Evolutionary conservation across 2,329 filamentous ascomycete genomes (phyloP), one percentile per base, ranked within the genome.

Genomic region (Rosellinia necatrix): DNA sequence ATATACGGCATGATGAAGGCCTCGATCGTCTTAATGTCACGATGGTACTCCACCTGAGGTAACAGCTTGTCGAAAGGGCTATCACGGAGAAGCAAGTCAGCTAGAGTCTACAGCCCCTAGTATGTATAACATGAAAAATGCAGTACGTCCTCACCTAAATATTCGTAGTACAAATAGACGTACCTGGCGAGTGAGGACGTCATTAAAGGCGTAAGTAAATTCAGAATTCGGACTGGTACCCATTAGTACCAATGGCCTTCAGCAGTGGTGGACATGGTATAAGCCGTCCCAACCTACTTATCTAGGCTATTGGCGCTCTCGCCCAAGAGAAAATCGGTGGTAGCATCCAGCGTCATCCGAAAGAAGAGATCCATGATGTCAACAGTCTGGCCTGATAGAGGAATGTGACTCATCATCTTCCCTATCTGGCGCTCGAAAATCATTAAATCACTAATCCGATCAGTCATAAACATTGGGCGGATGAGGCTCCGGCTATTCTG

Each of bases 1-100:
- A 92, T 90, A 69, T 83, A 91, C 1, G 82, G 83, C 50, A 81
- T 78, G 4, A 91, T 81, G 68, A 92, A 92, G n/a, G 80, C 72
- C 62, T 92, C 84, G 68, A 92, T 81, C 9, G 78, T 75, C 49
- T 81, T 79, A 54, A 92, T 78, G 17, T 82, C 79, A 19, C 75
- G 71, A 59, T 82, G 75, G 73, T 89, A 91, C 22, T 76, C 71
- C 25, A 73, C 75, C 35, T 81, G 81, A 0, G 87, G 82, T 25
- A 90, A 70, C 29, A 88, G 63, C 22, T 70, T 70, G 49, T 81
- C 81, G 25, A 90, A 73, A 1, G 87, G 83, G 1, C 85, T 88
- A 19, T 37, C 27, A 15, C 9, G 6, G n/a, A n/a, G n/a, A n/a
- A 19, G 12, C 29, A 37, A 12, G 22, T 58, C 30, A 48, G 35